Evolutionary conservation across 768 basidiomycete genomes (phyloP).

Genomic region (Hortiboletus flavorubellus): DNA sequence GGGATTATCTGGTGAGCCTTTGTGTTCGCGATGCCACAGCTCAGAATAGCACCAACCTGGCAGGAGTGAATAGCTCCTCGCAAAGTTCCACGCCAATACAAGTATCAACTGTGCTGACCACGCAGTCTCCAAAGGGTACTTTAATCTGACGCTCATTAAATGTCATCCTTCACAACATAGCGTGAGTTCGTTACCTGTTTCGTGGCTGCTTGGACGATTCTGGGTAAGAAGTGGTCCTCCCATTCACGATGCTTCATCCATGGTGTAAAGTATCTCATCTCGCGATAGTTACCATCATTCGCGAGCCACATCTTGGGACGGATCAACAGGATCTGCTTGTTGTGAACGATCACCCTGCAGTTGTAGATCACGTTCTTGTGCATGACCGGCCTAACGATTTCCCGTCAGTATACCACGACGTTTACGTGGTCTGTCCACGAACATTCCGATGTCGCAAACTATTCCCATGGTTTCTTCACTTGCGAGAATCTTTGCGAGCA

Average conservation of each 20-base stretch:
- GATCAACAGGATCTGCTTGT: conserved; percentile 87
- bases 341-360: conserved; percentile 85
- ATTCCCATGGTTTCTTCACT: conserved; percentile 81
- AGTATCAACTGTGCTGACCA: conserved; percentile 90
- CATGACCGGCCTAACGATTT: conserved; percentile 72
- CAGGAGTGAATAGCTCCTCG: conserved; percentile 96
- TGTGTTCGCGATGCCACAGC: too few species aligned
- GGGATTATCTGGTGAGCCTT: neutral
- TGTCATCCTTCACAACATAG: neutral
- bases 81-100: conserved; percentile 97
- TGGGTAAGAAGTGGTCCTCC: conserved; percentile 90
- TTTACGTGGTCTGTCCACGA: conserved; percentile 22
- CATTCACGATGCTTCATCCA: conserved; percentile 88
- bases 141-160: conserved; percentile 50
- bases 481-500: conserved; percentile 84
- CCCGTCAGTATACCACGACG: neutral
- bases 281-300: conserved; percentile 96
- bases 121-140: conserved; percentile 95
- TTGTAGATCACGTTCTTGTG: conserved; percentile 99
- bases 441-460: conserved; percentile 97
- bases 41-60: conserved; percentile 52
- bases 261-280: conserved; percentile 87
- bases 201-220: conserved; percentile 85
- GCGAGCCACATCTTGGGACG: conserved; percentile 99
- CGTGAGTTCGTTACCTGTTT: conserved; percentile 58